Base-by-base conservation (phyloP, 257 asterid species). In the Nicotiana obtusifolia region DNA sequence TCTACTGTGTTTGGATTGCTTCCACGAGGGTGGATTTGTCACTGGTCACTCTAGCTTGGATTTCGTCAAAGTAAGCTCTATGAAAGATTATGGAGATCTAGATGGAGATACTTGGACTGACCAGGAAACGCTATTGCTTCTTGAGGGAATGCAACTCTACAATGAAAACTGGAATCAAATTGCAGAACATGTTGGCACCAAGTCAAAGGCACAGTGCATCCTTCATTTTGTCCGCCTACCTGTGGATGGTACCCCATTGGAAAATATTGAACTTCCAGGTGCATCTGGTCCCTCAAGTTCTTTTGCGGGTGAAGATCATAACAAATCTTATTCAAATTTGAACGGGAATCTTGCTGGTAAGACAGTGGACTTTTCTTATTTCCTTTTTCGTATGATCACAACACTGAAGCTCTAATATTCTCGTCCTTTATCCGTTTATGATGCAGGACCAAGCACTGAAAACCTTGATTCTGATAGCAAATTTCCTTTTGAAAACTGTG, bases 11-110 rank as follows among this genome's bases (percentile, higher is more conserved):
- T 85, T 82, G 87, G 97, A 94, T 86, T 95, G 99, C 91, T 95
- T 89, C 90, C 86, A 93, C 54, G 97, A 91, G 85, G 99, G 99
- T 82, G 87, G 89, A 87, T 95, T 92, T 89, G 91, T 91, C 77
- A 88, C 87, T 77, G 98, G 99, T 82, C 99, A 95, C 87, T 95
- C 97, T 78, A 94, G 97, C 88, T 85, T 94, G 84, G 99, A 95
- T 84, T 95, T 92, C 81, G 84, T 88, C 69, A 95, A 94, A 90
- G 93, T 84, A 76, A 90, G 89, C 80, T 88, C 94, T 77, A 80
- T 88, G 84, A 89, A 90, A 85, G 92, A 91, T 76, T 90, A 87
- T 82, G 92, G 89, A 81, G 92, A 89, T 86, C 89, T 83, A 82
- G 97, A 92, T 84, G 97, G 93, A 81, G 97, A 91, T 83, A 90